A percentile compares a stretch with the other conserved stretches of the same genome.
Evolutionary conservation across 768 basidiomycete species (phyloP).

Genomic region (Tricholoma matsutake): DNA sequence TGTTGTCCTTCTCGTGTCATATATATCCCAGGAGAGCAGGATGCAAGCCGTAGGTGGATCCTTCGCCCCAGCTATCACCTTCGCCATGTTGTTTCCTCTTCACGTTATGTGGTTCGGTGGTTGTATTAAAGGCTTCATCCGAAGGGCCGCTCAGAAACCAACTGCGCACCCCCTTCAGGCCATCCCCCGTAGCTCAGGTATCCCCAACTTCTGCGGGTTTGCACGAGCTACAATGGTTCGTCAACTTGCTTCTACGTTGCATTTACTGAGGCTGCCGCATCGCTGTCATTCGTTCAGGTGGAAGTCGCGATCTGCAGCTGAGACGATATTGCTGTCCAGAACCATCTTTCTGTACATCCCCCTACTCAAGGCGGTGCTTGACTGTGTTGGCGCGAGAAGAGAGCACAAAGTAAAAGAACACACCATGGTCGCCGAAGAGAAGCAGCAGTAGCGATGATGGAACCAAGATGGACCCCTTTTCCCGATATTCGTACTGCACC

Average conservation of each 20-base stretch:
- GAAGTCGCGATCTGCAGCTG: background rate
- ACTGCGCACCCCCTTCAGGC: background rate
- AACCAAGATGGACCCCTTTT: no score
- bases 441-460: background rate
- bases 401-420: background rate
- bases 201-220: background rate
- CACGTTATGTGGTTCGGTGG: constrained; percentile 54
- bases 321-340: constrained; percentile 1
- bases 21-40: constrained; percentile 26
- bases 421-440: background rate
- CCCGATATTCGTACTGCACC: no score
- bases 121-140: constrained; percentile 45
- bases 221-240: background rate
- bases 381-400: constrained; percentile 18
- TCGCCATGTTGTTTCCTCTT: constrained; percentile 42
- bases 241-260: background rate
- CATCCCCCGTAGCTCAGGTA: background rate
- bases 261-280: constrained; percentile 2
- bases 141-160: constrained; percentile 14
- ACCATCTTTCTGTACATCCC: constrained; percentile 10
- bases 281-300: constrained; percentile 11
- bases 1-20: constrained; percentile 30
- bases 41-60: constrained; percentile 29
- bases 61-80: constrained; percentile 35
- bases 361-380: constrained; percentile 13